A percentile compares a stretch with the other conserved stretches of the same genome.
Evolutionary conservation across 2,329 filamentous ascomycete genomes (phyloP).

Genomic region (Cladosporium sp.): DNA sequence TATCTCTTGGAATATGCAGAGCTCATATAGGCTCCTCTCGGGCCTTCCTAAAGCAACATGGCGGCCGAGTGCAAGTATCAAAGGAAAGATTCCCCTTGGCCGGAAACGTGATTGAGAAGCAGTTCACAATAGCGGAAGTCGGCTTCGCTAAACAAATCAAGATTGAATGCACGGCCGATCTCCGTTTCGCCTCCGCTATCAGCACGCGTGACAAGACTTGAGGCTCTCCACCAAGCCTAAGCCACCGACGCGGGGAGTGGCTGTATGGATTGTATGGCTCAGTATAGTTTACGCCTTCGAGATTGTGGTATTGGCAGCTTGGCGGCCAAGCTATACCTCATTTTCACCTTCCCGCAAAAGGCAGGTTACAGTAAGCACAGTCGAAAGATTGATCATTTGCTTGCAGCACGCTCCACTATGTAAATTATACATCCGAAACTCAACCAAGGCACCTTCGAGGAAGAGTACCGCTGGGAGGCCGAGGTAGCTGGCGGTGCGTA

Average conservation of each 20-base stretch:
- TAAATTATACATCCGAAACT: neutral
- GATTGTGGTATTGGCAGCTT: slow-evolving; percentile 13
- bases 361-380: slow-evolving; percentile 4
- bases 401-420: neutral
- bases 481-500: neutral
- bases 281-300: neutral
- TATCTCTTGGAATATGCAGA: slow-evolving; percentile 13
- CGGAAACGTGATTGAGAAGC: neutral
- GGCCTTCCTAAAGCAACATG: slow-evolving; percentile 14
- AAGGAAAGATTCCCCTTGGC: neutral
- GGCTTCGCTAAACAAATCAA: neutral
- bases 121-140: neutral
- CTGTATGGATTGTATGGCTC: neutral
- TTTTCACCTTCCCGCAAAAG: slow-evolving; percentile 3
- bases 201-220: slow-evolving; percentile 17
- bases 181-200: neutral
- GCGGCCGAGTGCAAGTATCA: neutral
- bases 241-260: neutral
- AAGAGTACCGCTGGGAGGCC: neutral
- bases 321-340: slow-evolving; percentile 9
- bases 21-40: neutral
- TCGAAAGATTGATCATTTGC: neutral
- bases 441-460: neutral
- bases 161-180: slow-evolving; percentile 3
- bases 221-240: neutral